A percentile compares a stretch with the other conserved stretches of the same genome.
phyloP scores from a whole-genome alignment of 352 stramenopile species.

The Pythium graminicola region DNA sequence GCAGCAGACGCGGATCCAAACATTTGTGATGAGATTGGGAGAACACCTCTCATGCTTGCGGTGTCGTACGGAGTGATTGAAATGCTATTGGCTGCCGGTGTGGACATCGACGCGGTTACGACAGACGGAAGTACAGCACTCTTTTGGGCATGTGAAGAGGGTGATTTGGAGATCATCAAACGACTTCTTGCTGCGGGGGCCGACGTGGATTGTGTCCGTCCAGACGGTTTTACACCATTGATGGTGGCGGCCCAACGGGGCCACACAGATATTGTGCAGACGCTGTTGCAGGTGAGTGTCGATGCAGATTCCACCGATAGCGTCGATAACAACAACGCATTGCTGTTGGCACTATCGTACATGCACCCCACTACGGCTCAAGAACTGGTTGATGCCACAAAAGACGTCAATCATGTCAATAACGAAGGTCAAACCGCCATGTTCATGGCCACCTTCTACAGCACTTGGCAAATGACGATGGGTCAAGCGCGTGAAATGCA shows the following conservation, averaged over 20 bases:
- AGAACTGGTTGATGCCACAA: too few relatives aligned
- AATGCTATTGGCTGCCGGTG: background rate
- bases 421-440: too few relatives aligned
- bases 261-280: background rate
- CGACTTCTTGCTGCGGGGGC: background rate
- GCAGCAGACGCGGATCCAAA: background rate
- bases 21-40: background rate
- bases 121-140: background rate
- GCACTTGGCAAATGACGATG: too few relatives aligned
- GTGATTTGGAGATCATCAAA: background rate
- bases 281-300: background rate
- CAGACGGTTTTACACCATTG: background rate
- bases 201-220: background rate
- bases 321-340: background rate
- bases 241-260: background rate
- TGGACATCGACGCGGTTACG: background rate
- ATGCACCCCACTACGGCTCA: too few relatives aligned
- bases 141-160: background rate
- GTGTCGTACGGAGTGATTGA: background rate
- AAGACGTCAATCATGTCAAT: too few relatives aligned
- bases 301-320: background rate
- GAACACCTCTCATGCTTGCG: background rate
- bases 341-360: background rate
- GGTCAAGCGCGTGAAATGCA: too few relatives aligned
- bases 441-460: too few relatives aligned